Percentiles rank a stretch among this genome's conserved stretches.
Conservation (phyloP, 2,329 filamentous ascomycete genomes). For the Neonectria hederae region DNA sequence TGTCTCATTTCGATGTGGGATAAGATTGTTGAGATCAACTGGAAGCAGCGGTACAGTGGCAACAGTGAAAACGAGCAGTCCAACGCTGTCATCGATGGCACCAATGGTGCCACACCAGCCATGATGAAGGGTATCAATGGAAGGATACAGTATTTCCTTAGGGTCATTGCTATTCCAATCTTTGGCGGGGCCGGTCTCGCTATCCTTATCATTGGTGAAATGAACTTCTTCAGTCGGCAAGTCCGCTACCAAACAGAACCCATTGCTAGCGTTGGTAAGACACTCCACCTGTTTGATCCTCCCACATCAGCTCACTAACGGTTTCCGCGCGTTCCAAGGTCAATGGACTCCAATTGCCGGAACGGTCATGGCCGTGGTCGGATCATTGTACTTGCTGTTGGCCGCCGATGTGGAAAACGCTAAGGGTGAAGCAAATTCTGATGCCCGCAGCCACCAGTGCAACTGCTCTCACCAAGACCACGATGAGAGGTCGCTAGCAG, state of each 20-base stretch:
- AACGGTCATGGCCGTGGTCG: conserved; percentile 64
- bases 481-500: not conserved
- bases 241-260: conserved; percentile 70
- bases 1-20: conserved; percentile 70
- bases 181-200: conserved; percentile 67
- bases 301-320: rapidly evolving
- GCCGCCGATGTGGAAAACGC: conserved; percentile 44
- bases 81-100: conserved; percentile 59
- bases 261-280: conserved; percentile 66
- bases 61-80: conserved; percentile 37
- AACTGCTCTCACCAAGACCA: conserved; percentile 23
- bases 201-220: conserved; percentile 69
- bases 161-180: conserved; percentile 65
- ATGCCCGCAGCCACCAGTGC: conserved; percentile 11
- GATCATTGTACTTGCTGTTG: conserved; percentile 66
- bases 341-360: conserved; percentile 70
- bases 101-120: conserved; percentile 62
- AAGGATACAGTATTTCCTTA: conserved; percentile 62
- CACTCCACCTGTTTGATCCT: not conserved
- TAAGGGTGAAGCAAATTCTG: conserved; percentile 8
- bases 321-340: conserved; percentile 45
- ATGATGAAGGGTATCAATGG: conserved; percentile 65
- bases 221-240: conserved; percentile 69
- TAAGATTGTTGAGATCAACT: conserved; percentile 71
- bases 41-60: conserved; percentile 55